phyloP scores from a whole-genome alignment of 2,329 filamentous ascomycete species.

The Cordyceps cicadae region DNA sequence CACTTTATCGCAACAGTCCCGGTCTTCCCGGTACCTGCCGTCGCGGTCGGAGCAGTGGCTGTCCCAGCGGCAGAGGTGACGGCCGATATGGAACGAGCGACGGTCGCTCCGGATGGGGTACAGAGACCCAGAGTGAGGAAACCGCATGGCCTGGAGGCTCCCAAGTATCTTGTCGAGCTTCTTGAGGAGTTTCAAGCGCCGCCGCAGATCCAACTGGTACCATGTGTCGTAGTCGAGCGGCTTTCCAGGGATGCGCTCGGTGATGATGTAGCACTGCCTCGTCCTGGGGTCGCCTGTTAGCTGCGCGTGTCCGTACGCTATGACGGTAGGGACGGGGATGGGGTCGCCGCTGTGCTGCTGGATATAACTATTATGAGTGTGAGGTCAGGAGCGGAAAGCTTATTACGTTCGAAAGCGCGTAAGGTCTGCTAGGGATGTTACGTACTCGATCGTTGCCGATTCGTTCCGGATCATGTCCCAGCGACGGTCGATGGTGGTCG shows the following conservation, averaged over 20 bases:
- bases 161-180: not conserved
- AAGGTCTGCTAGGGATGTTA: not conserved
- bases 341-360: no score
- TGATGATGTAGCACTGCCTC: no score
- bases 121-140: not conserved
- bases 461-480: not conserved
- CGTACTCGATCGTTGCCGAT: not conserved
- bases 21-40: no score
- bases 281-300: no score
- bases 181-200: not conserved
- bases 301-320: no score
- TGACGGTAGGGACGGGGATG: no score
- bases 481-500: not conserved
- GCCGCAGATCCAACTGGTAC: not conserved
- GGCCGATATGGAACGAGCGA: not conserved
- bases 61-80: not conserved
- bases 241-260: not conserved
- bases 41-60: not conserved
- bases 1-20: no score
- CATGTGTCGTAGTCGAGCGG: not conserved
- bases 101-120: not conserved
- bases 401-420: no score
- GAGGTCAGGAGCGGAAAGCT: no score
- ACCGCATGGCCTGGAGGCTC: not conserved
- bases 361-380: no score